Evolutionary conservation across 495 filamentous ascomycete species (phyloP), one percentile per base, ranked within the genome.

Genomic region (Chaetomium cochliodes): DNA sequence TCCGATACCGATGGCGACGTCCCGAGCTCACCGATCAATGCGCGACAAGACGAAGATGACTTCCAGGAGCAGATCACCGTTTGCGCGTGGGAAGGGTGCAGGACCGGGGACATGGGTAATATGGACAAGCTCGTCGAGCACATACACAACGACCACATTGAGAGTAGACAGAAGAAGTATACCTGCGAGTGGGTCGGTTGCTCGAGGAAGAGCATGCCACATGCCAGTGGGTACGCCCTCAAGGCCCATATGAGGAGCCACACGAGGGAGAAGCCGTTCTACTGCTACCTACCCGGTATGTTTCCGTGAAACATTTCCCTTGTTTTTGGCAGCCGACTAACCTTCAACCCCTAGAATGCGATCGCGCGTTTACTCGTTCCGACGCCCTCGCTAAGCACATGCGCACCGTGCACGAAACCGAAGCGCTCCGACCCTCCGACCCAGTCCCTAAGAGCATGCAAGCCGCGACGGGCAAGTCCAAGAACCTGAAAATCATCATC

Each of bases 371-470:
- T 72, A 98, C 94, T 11, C 87, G 94, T 62, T 98, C 94, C 33
- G 94, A 98, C 73, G 94, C 94, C 23, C 86, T 98, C 0, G 92
- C 94, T 7, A 98, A 98, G 74, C 94, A 98, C 74, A 97, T 97
- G 91, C 89, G 94, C 73, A 98, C 94, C 37, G 94, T 98, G 33
- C 94, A 98, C 77, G 96, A 98, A 76, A 97, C 92, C 44, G 96
- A 98, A 76, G 89, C 91, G 6, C 82, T 96, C 5, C 89, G 92
- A 7, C 91, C 91, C 7, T 89, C 88, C n/a, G 92, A 96, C 71
- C 88, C 91, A 5, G 89, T 93, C 22, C 89, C 91, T 2, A 93
- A 91, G 76, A 85, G 87, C 52, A 87, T 81, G 88, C 81, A 87
- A 76, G 62, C 74, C 4, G 74, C 76, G 11, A 71, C 74, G 15